Base-by-base conservation (phyloP, 352 stramenopile genomes). In the Phytophthora tubulina region DNA sequence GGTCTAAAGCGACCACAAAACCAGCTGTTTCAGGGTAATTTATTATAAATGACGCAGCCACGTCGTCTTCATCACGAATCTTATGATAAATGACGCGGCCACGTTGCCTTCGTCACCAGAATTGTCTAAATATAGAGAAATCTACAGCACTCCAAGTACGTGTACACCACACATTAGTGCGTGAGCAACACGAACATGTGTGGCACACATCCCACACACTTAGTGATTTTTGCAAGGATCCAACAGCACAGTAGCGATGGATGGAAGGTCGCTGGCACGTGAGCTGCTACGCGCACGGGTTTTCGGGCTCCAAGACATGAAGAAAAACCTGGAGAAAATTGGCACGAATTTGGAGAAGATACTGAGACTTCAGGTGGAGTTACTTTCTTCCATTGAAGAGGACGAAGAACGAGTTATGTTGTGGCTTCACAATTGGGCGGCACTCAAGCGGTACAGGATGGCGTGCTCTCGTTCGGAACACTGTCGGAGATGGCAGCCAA, bases 31-130 rank as follows among this genome's bases (percentile, higher is more conserved):
- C 49, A 17, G 3, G 13, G 31, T 42, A 55, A 41, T 42, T 55
- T 55, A 41, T 42, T 35, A 41, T 42, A 55, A 14, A 13, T 55
- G 21, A 55, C 49, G 30, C 39, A 45, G 13, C 39, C 39, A 45
- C 4, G 49, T 21, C 21, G 21, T 1, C 21, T 21, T 21, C 21
- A 21, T 21, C 21, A 21, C 13, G 4, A 2, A 10, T 10, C 1
- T 1, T 21, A 21, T 21, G 21, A 21, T 21, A 21, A 21, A 21
- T 21, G 21, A 21, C 21, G 21, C 1, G 2, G 21, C 32, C 48
- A 21, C 21, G 21, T 27, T 27, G 49, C 33, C 49, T 42, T 27
- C 4, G 33, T 36, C 21, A 27, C 21, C 21, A 27, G 21, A 27
- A 27, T 21, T 41, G 15, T 55, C 49, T 55, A 55, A 6, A 42